phyloP scores from a whole-genome alignment of 306 rosid genomes.

The Erythrophleum fordii region DNA sequence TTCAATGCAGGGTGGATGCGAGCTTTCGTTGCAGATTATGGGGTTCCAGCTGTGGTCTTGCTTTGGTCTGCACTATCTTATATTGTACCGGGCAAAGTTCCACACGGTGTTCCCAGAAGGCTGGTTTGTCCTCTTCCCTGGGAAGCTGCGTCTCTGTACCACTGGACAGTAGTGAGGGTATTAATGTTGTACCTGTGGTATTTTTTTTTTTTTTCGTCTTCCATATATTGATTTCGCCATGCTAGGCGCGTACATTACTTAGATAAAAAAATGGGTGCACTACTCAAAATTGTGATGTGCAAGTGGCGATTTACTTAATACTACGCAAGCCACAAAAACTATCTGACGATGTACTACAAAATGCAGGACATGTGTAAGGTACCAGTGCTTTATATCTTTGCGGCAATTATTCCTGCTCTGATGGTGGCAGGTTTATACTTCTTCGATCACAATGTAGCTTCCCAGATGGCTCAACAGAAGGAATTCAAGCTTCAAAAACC shows the following conservation, averaged over 20 bases:
- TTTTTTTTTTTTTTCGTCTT: background rate
- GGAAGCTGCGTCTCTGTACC: conserved; percentile 11
- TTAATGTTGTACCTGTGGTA: background rate
- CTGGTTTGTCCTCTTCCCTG: conserved; percentile 23
- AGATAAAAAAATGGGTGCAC: background rate
- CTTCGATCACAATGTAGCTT: conserved; percentile 22
- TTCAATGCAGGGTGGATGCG: conserved; percentile 14
- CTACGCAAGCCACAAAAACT: background rate
- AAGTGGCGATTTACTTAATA: background rate
- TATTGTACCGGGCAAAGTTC: background rate
- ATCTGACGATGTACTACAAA: background rate
- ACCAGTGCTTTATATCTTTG: conserved; percentile 12
- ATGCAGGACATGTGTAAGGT: conserved; percentile 6
- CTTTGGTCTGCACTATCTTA: conserved; percentile 21
- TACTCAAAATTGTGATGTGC: background rate
- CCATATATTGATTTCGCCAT: background rate
- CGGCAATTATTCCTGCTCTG: background rate
- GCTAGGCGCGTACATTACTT: background rate
- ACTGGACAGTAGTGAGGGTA: conserved; percentile 19
- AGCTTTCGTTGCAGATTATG: conserved; percentile 17
- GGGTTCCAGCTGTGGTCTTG: conserved; percentile 13
- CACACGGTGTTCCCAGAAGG: conserved; percentile 19
- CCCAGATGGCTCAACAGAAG: conserved; percentile 29
- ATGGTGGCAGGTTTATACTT: conserved; percentile 27
- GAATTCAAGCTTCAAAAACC: conserved; percentile 27